These are phyloP conservation scores for Roridomyces roridus DNA, from an alignment of 768 basidiomycete species.

Conservation along the genomic window DNA sequence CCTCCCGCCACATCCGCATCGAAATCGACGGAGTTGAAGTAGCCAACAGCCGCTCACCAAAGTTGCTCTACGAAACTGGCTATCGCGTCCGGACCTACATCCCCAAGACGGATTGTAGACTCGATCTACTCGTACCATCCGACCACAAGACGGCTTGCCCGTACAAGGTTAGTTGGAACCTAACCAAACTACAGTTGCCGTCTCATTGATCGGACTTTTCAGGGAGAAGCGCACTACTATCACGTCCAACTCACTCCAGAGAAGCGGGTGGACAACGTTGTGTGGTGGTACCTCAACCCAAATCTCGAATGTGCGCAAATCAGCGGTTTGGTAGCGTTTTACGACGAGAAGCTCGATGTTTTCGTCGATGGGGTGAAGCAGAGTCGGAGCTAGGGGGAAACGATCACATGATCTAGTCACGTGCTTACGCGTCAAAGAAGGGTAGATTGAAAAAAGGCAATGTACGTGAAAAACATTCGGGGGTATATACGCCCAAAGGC, in stretches of 20 bases:
- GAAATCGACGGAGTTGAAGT: conserved; percentile 68
- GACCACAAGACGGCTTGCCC: conserved; percentile 57
- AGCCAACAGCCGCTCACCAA: conserved; percentile 60
- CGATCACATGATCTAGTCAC: too few relatives aligned
- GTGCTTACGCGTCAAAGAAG: too few relatives aligned
- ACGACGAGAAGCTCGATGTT: conserved; percentile 72
- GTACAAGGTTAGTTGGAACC: conserved; percentile 57
- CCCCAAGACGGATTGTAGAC: conserved; percentile 57
- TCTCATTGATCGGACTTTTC: conserved; percentile 1
- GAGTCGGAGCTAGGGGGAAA: too few relatives aligned
- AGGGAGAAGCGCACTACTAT: conserved; percentile 70
- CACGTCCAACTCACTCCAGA: conserved; percentile 52
- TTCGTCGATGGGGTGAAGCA: conserved; percentile 67
- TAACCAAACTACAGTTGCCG: background rate
- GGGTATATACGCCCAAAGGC: too few relatives aligned
- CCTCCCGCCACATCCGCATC: conserved; percentile 65
- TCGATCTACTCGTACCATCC: conserved; percentile 58
- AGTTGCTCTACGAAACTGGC: conserved; percentile 63
- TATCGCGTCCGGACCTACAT: conserved; percentile 66
- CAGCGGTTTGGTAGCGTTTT: conserved; percentile 61
- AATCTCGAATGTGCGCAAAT: conserved; percentile 56
- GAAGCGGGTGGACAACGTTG: conserved; percentile 51
- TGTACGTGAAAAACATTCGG: too few relatives aligned
- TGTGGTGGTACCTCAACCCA: conserved; percentile 70
- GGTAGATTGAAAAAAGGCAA: too few relatives aligned